Conservation (phyloP, 345 rosid genomes). For the Lepidium aucheri region DNA sequence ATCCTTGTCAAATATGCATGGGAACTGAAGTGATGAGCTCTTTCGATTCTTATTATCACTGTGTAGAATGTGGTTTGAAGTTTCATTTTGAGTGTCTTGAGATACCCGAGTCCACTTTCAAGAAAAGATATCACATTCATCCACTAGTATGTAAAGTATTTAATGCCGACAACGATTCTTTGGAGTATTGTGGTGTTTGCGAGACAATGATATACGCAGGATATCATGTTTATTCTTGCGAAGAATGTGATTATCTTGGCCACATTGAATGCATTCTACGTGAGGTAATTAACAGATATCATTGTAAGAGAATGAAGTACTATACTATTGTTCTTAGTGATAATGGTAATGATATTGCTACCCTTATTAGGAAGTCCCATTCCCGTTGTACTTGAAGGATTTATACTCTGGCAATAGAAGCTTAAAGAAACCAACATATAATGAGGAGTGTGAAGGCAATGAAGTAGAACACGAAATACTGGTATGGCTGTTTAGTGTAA, state of each 20-base stretch:
- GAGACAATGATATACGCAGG: background rate
- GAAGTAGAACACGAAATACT: background rate
- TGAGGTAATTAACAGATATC: too few species aligned
- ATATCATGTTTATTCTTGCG: conserved; percentile 12
- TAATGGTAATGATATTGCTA: too few species aligned
- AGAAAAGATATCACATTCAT: conserved; percentile 1
- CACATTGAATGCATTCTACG: conserved; percentile 22
- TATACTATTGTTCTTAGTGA: too few species aligned
- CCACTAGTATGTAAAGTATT: background rate
- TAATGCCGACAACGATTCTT: background rate
- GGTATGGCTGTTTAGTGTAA: background rate
- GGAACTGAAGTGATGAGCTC: too few species aligned
- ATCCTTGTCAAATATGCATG: background rate
- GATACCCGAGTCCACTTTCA: background rate
- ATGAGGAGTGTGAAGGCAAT: background rate
- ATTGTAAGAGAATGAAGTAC: too few species aligned
- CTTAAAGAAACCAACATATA: background rate
- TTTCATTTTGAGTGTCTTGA: conserved; percentile 16
- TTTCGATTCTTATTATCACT: background rate
- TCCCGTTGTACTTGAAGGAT: background rate
- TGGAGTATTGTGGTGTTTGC: conserved; percentile 20
- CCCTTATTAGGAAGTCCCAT: background rate
- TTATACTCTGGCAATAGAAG: background rate
- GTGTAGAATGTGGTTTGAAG: background rate
- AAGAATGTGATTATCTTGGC: conserved; percentile 13